Conservation (phyloP, 148 eudicot genomes). For the Rhododendron kiyosumense region DNA sequence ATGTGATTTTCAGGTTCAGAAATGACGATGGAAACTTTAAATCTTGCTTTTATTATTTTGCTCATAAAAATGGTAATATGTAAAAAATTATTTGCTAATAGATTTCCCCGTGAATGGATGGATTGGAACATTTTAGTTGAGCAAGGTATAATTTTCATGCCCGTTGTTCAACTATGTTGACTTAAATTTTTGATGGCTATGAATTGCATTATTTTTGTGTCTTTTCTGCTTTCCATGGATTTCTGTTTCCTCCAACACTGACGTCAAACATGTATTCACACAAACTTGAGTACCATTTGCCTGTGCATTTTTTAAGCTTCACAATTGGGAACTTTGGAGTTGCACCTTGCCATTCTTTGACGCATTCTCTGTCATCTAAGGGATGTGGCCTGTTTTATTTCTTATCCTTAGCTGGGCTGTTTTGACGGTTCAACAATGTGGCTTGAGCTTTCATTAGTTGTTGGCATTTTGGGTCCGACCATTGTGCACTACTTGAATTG, state of each 20-base stretch:
- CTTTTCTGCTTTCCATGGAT: background rate
- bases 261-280: background rate
- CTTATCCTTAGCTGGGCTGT: background rate
- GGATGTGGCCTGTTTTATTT: background rate
- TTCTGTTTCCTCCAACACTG: background rate
- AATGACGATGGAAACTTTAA: background rate
- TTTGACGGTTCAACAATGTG: background rate
- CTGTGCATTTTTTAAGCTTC: background rate
- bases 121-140: background rate
- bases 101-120: background rate
- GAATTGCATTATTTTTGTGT: background rate
- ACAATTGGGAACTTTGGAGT: background rate
- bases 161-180: background rate
- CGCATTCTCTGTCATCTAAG: background rate
- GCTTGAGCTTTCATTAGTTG: background rate
- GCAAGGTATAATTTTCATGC: background rate
- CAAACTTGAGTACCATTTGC: background rate
- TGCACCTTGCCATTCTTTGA: background rate
- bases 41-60: background rate
- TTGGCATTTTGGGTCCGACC: background rate
- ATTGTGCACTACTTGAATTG: background rate
- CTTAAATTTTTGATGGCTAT: background rate
- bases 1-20: background rate
- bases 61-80: background rate
- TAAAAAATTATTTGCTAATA: background rate